Conservation (phyloP, 306 rosid genomes). For the Castanea sativa region DNA sequence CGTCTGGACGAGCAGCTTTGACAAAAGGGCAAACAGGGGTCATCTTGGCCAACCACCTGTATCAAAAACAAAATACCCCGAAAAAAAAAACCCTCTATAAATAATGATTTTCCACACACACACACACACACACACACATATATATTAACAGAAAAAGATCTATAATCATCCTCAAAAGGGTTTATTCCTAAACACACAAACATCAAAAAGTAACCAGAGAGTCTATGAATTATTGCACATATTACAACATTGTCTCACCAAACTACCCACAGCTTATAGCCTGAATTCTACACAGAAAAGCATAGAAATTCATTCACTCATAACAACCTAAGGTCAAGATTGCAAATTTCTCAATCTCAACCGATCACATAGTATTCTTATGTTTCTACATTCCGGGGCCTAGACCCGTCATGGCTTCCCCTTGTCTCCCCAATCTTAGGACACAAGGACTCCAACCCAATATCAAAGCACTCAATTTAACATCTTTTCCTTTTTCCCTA, state of each 20-base stretch:
- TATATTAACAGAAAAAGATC: background rate
- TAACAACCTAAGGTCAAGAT: background rate
- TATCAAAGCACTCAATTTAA: background rate
- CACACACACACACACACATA: no score
- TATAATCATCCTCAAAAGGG: background rate
- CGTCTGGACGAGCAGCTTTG: slow-evolving; percentile 81
- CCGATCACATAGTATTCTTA: background rate
- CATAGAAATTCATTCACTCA: background rate
- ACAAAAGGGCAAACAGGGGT: slow-evolving; percentile 91
- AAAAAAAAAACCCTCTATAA: background rate
- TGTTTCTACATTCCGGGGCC: no score
- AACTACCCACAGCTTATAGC: background rate
- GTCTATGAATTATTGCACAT: background rate
- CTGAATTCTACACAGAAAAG: background rate
- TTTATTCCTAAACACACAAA: background rate
- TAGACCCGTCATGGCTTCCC: no score
- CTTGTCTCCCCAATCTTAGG: no score
- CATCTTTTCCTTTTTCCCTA: background rate
- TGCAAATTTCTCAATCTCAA: background rate
- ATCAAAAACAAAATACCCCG: background rate
- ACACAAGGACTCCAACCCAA: background rate
- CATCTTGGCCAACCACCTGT: slow-evolving; percentile 52
- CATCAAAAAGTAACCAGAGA: background rate
- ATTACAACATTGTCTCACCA: background rate
- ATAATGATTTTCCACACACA: background rate